phyloP scores from a whole-genome alignment of 148 eudicot genomes.

The Rhododendron vialii region DNA sequence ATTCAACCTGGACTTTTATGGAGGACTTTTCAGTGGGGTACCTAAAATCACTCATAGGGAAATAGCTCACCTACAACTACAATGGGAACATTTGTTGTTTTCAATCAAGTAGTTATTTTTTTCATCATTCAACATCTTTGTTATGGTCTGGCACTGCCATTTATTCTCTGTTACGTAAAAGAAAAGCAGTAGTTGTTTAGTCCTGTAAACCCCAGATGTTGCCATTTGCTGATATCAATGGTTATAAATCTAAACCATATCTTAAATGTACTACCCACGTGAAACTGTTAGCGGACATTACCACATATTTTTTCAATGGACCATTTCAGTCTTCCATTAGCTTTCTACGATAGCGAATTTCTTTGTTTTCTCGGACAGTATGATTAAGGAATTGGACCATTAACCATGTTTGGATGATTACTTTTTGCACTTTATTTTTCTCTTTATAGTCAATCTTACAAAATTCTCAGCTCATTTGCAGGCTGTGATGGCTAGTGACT shows the following conservation, averaged over 20 bases:
- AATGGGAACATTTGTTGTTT: no score
- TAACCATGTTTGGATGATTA: no score
- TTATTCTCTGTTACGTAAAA: neutral
- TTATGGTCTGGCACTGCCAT: no score
- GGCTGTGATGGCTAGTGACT: slow-evolving; percentile 99
- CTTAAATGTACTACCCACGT: neutral
- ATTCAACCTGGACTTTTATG: neutral
- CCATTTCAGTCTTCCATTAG: neutral
- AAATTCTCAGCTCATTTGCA: slow-evolving; percentile 39
- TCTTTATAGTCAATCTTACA: slow-evolving; percentile 23
- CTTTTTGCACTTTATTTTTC: neutral
- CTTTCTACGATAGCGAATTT: neutral
- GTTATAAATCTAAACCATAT: neutral
- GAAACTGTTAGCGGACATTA: neutral
- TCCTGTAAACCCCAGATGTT: neutral
- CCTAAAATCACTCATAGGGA: neutral
- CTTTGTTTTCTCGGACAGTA: neutral
- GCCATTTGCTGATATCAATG: neutral
- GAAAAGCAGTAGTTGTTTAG: no score
- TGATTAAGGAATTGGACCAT: neutral
- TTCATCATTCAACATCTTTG: neutral
- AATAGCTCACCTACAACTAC: no score
- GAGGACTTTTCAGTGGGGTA: neutral
- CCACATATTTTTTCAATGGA: neutral
- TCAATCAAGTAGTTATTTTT: no score